Evolutionary conservation across 441 rosid species (phyloP).

Genomic region (Manihot esculenta): DNA sequence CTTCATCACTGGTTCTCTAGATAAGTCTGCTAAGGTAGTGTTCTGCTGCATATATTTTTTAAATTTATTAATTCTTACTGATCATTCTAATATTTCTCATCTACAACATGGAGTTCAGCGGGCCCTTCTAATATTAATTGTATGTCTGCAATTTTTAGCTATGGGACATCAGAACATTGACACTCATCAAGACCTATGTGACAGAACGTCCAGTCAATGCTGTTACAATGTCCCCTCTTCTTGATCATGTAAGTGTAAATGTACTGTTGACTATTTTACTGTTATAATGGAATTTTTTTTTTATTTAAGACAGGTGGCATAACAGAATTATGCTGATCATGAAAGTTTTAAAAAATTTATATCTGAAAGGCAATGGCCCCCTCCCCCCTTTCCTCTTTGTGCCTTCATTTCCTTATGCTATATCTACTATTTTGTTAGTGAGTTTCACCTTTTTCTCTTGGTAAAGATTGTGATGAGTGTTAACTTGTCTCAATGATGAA

Average conservation of each 20-base stretch:
- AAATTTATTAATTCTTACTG: background rate
- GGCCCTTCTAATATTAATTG: conserved; percentile 9
- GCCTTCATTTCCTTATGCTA: background rate
- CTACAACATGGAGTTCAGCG: background rate
- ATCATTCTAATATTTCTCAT: background rate
- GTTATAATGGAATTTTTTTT: no score
- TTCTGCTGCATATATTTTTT: background rate
- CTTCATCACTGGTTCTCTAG: conserved; percentile 80
- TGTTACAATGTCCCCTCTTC: conserved; percentile 94
- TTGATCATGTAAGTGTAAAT: conserved; percentile 63
- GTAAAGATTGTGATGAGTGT: background rate
- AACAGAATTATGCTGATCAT: no score
- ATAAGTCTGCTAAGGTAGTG: conserved; percentile 87
- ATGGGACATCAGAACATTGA: conserved; percentile 74
- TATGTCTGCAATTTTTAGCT: conserved; percentile 45
- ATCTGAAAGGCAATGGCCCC: no score
- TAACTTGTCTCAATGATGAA: no score
- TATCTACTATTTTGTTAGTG: no score
- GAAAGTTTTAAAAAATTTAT: no score
- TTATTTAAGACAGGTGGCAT: no score
- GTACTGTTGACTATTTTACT: conserved; percentile 7
- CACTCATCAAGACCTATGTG: conserved; percentile 72
- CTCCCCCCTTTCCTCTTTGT: no score
- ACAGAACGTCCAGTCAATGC: conserved; percentile 87
- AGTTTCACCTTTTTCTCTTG: background rate